Base-by-base conservation (phyloP, 768 basidiomycete species). In the Trametes maxima region DNA sequence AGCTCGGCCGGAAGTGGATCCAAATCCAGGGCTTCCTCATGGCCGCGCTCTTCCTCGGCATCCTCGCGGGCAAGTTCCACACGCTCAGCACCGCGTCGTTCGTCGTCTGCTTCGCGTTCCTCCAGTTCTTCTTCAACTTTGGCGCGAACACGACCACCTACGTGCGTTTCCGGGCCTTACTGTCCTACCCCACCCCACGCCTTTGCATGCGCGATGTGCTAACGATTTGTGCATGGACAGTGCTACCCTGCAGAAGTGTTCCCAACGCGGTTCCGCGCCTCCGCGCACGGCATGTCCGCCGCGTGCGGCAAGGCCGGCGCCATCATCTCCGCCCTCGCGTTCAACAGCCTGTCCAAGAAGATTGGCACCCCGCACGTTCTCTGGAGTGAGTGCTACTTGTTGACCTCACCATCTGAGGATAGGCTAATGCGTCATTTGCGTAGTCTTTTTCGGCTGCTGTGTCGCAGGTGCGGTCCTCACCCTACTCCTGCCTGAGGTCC, bases 111-210 rank as follows among this genome's bases (percentile, higher is more conserved):
- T 92, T 92, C 69, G 79, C 89, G 0, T 74, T 92, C 65, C 75
- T 90, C 22, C 88, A 89, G 73, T 89, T 89, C 77, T 89, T 90
- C 79, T 90, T 90, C 79, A 90, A 91, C 76, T 92, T 90, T 67
- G 89, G 90, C 19, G 86, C 88, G 3, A 90, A 90, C 69, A 76
- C 84, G 80, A 70, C 66, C 37, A 69, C 68, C 36, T 72, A 69
- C 59, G 68, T 70, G 42, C 22, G 68, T 68, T 17, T n/a, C 37
- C 25, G 14, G 25, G 39, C 52, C n/a, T 22, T 24, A 14, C 25
- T 25, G 28, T 11, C 39, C 28, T 17, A 8, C n/a, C n/a, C n/a
- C n/a, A n/a, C n/a, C n/a, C n/a, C n/a, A n/a, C n/a, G n/a, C n/a
- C n/a, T n/a, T n/a, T 37, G 16, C 21, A 14, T 35, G 25, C 22